Base-by-base conservation (phyloP, 345 rosid genomes). In the Ricinus communis region DNA sequence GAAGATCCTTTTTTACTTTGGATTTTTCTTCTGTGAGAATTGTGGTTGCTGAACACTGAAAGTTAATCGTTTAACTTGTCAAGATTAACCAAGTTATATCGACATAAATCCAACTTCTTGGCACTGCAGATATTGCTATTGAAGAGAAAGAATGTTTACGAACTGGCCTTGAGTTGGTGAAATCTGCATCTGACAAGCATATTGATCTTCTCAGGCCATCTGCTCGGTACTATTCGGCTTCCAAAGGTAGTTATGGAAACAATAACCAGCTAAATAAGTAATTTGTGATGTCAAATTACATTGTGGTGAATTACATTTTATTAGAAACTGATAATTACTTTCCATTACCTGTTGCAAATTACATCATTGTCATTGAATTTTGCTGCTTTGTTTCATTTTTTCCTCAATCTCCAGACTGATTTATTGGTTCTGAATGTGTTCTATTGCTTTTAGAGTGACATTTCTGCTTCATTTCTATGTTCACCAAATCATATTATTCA, bases 181-280 rank as follows among this genome's bases (percentile, higher is more conserved):
- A 85, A 70, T 76, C 89, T 64, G 71, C 62, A 40, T 59, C 89
- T 65, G 88, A 88, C 73, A 90, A 85, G 79, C 84, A 89, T 78
- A 66, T 81, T 68, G 93, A 88, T 82, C 96, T 84, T 71, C 81
- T 87, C 81, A 90, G 88, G 81, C 94, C 90, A 58, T 75, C 94
- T 36, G 85, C 86, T 69, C 88, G 93, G 60, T 78, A 79, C 68
- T 71, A 69, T 82, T 76, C 85, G 0, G 77, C 74, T 51, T 56
- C 81, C 40, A 91, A 82, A 88, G 94, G 98, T 93, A 66, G 19
- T 8, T 33, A 30, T 55, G 50, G 16, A 45, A 22, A 57, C 25
- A 40, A 54, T 5, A 69, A 28, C 55, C 38, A 52, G 33, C 12
- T 76, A 41, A 36, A 46, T 38, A 18, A 14, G 53, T 18, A 13